Percentiles rank a stretch among this genome's conserved stretches.
These are phyloP conservation scores for Pezicula neosporulosa DNA, from an alignment of 2,329 filamentous ascomycete genomes.

Conservation along the genomic window DNA sequence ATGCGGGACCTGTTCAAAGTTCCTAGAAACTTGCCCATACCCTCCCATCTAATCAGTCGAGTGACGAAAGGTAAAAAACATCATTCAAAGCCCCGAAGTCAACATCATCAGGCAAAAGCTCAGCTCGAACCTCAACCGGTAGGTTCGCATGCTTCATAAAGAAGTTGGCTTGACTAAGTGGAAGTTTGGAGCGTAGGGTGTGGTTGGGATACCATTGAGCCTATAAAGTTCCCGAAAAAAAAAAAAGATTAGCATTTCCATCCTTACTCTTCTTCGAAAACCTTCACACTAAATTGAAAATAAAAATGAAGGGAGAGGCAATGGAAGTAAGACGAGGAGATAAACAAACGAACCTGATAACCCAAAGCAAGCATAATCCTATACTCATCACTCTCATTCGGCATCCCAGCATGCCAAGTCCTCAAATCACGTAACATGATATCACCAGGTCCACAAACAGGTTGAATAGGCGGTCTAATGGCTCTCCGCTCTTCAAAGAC, in stretches of 20 bases:
- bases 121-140: conserved; percentile 23
- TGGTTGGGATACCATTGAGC: conserved; percentile 27
- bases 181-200: conserved; percentile 21
- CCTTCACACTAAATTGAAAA: background rate
- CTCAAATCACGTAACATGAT: conserved; percentile 56
- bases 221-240: conserved; percentile 4
- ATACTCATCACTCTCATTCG: conserved; percentile 46
- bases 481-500: conserved; percentile 35
- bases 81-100: conserved; percentile 24
- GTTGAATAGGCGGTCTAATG: conserved; percentile 44
- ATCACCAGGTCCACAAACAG: conserved; percentile 48
- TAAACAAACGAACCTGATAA: conserved; percentile 16
- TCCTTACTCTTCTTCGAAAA: background rate
- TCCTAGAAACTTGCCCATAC: no score
- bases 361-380: conserved; percentile 56
- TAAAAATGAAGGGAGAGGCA: background rate
- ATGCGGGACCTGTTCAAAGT: no score
- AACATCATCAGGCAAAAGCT: conserved; percentile 19
- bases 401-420: conserved; percentile 63
- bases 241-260: no score
- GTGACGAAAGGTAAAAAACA: conserved; percentile 18
- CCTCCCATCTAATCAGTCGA: conserved; percentile 4
- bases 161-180: conserved; percentile 22
- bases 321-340: background rate
- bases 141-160: conserved; percentile 23